A percentile compares a stretch with the other conserved stretches of the same genome.
These are phyloP conservation scores for Alternaria viburni DNA, from an alignment of 2,329 filamentous ascomycete genomes.

Conservation along the genomic window DNA sequence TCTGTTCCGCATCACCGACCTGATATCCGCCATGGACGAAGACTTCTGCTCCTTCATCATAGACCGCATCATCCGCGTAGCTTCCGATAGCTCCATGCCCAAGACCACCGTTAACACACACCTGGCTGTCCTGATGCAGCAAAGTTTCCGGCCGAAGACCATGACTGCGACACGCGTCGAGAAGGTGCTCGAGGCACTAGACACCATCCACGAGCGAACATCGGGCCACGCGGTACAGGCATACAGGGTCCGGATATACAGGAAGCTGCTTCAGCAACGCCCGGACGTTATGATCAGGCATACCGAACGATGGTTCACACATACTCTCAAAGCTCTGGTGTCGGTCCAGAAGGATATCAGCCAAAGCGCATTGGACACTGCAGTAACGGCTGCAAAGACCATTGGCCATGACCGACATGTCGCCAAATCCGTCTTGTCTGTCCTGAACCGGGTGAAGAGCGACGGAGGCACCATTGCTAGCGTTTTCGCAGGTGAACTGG, in stretches of 20 bases:
- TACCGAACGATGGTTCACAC: conserved; percentile 76
- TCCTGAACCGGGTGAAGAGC: conserved; percentile 63
- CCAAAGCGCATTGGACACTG: conserved; percentile 74
- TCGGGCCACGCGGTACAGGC: conserved; percentile 82
- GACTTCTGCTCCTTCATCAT: conserved; percentile 83
- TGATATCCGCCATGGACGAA: conserved; percentile 72
- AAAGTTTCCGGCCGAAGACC: conserved; percentile 76
- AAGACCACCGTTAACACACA: conserved; percentile 82
- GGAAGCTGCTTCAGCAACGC: conserved; percentile 75
- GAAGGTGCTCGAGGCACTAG: conserved; percentile 72
- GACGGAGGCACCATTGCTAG: conserved; percentile 63
- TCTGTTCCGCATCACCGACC: conserved; percentile 75
- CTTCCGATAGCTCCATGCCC: conserved; percentile 71
- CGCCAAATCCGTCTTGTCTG: conserved; percentile 69
- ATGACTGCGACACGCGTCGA: conserved; percentile 75
- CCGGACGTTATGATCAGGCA: conserved; percentile 73
- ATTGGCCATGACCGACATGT: conserved; percentile 73
- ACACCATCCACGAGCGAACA: conserved; percentile 74
- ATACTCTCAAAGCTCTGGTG: conserved; percentile 82
- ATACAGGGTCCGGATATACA: conserved; percentile 79
- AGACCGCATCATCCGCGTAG: conserved; percentile 77
- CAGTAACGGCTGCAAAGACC: conserved; percentile 70
- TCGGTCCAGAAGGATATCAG: conserved; percentile 80
- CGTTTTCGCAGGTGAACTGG: conserved; percentile 71
- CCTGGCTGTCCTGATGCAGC: conserved; percentile 79